Evolutionary conservation across 805 yeast species (phyloP), one percentile per base, ranked within the genome.

Genomic region (Pichia californica): DNA sequence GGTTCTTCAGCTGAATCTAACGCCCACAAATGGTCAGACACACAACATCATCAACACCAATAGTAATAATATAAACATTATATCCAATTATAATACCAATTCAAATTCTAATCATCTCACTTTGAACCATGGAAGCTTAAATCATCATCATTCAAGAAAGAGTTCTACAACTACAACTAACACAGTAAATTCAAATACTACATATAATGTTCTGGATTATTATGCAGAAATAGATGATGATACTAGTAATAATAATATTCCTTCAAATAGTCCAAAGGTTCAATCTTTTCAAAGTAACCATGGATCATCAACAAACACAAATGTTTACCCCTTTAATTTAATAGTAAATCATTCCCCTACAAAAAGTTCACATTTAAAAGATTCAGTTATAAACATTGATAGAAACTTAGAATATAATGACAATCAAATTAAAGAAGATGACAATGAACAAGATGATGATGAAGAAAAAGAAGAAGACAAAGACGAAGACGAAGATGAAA

Each of bases 171-270:
- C 23, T 6, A 42, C 45, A 3, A 28, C 41, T 5, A 37, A 20
- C 7, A 35, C 46, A 7, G 31, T 31, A 13, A 26, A 31, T 9
- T 36, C 45, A n/a, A 33, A 26, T 15, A 32, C 45, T 2, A 42
- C 45, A 1, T 36, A 36, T 19, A 31, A 31, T 16, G 16, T 43
- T 13, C 35, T 43, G 20, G 46, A 43, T 27, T 43, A 38, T 20
- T 43, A 43, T 15, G 38, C 39, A 5, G 46, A 14, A 11, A 31
- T 20, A 5, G 42, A 28, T 20, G 29, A 19, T n/a, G 46, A 32
- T 11, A 36, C 32, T 21, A 39, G 32, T 7, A 11, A n/a, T 5
- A n/a, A n/a, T n/a, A n/a, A n/a, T n/a, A n/a, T n/a, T n/a, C n/a
- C n/a, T n/a, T n/a, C n/a, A n/a, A n/a, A n/a, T n/a, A n/a, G n/a